A percentile compares a stretch with the other conserved stretches of the same genome.
Conservation (phyloP, 140 eudicot species). For the Cichorium intybus region DNA sequence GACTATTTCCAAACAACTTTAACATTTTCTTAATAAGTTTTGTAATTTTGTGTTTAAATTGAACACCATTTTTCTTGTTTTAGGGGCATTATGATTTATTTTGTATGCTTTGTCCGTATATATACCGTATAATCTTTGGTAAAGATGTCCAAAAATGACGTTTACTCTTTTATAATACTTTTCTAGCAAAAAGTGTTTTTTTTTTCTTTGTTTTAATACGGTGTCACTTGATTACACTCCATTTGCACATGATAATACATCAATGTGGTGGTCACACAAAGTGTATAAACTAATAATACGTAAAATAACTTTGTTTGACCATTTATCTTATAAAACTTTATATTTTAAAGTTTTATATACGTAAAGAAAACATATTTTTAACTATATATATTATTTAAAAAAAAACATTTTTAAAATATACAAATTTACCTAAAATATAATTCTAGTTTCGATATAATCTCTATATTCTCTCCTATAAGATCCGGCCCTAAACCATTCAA, state of each 20-base stretch:
- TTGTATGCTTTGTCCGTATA: not conserved
- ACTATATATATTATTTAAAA: too few species aligned
- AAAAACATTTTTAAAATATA: too few species aligned
- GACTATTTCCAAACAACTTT: too few species aligned
- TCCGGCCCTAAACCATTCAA: not conserved
- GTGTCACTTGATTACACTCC: constrained; percentile 29
- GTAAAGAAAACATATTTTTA: too few species aligned
- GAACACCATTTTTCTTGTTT: too few species aligned
- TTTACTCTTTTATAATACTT: not conserved
- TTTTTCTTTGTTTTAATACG: constrained; percentile 4
- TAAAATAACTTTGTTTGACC: constrained; percentile 1
- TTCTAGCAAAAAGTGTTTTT: not conserved
- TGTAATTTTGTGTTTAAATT: too few species aligned
- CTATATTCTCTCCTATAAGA: constrained; percentile 5
- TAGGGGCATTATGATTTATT: too few species aligned
- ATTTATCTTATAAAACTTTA: not conserved
- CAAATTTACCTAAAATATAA: too few species aligned
- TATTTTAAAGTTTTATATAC: not conserved
- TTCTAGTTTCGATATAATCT: not conserved
- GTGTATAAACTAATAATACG: constrained; percentile 21
- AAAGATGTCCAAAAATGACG: not conserved
- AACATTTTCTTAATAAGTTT: too few species aligned
- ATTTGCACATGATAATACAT: constrained; percentile 35
- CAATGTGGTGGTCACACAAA: constrained; percentile 36
- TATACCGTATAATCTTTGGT: not conserved